Percentiles rank a stretch among this genome's conserved stretches.
phyloP scores from a whole-genome alignment of 305 asterid species.

The Lippia alba region DNA sequence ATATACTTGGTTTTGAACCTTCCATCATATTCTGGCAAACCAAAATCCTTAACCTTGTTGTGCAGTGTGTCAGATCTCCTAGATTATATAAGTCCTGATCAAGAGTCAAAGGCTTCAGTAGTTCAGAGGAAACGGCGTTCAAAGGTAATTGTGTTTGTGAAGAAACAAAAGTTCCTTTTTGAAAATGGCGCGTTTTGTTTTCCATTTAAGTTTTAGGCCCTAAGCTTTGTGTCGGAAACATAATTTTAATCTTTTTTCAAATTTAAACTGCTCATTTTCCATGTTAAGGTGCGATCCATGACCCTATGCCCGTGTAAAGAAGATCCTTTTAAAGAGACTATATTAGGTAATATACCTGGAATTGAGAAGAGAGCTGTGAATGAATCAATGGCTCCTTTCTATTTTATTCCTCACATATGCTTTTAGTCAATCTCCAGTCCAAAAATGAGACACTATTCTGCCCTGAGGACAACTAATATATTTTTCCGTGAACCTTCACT shows the following conservation, averaged over 20 bases:
- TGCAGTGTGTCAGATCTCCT: conserved; percentile 99
- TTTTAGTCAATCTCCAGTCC: too few species aligned
- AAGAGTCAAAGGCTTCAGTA: conserved; percentile 73
- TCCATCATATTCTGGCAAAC: conserved; percentile 39
- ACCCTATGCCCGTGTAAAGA: too few species aligned
- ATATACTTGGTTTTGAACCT: conserved; percentile 45
- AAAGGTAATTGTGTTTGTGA: conserved; percentile 55
- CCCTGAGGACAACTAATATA: too few species aligned
- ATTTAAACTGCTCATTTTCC: not conserved
- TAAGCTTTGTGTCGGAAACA: not conserved
- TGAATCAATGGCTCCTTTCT: too few species aligned
- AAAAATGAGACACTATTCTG: too few species aligned
- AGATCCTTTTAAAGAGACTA: too few species aligned
- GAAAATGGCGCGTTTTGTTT: not conserved
- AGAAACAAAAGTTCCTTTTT: too few species aligned
- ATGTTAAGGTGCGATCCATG: too few species aligned
- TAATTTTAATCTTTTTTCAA: not conserved
- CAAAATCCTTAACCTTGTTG: conserved; percentile 42
- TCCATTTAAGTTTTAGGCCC: conserved; percentile 23
- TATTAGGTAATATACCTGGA: too few species aligned
- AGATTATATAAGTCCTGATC: conserved; percentile 91
- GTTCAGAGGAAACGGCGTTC: conserved; percentile 86
- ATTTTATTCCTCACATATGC: too few species aligned
- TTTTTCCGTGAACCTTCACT: too few species aligned
- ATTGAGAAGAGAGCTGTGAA: too few species aligned